Evolutionary conservation across 2,329 filamentous ascomycete genomes (phyloP).

Genomic region (Talaromyces funiculosus): DNA sequence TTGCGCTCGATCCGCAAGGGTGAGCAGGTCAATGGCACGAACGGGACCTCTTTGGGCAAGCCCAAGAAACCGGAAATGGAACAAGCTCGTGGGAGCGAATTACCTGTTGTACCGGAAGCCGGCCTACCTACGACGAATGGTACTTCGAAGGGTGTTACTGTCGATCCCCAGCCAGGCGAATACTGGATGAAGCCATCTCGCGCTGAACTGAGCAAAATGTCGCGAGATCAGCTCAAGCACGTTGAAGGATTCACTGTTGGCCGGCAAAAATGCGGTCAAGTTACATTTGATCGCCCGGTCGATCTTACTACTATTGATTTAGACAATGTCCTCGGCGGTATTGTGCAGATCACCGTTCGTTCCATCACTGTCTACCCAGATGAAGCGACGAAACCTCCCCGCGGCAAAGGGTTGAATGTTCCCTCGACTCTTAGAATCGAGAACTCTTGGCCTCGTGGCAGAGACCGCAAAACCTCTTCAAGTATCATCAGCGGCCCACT

Average conservation of each 20-base stretch:
- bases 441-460: constrained; percentile 82
- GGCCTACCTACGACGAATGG: constrained; percentile 33
- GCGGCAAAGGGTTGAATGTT: constrained; percentile 86
- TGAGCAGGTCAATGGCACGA: constrained; percentile 42
- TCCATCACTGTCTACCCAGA: constrained; percentile 83
- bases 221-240: constrained; percentile 68
- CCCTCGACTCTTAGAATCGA: constrained; percentile 81
- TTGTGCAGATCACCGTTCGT: constrained; percentile 71
- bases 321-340: constrained; percentile 69
- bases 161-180: constrained; percentile 58
- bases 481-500: constrained; percentile 58
- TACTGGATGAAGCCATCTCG: constrained; percentile 83
- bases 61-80: constrained; percentile 57
- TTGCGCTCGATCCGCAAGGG: constrained; percentile 51
- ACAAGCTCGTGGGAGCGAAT: constrained; percentile 66
- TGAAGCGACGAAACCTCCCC: constrained; percentile 68
- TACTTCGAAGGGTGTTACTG: constrained; percentile 26
- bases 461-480: constrained; percentile 52
- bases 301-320: constrained; percentile 75
- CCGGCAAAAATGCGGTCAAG: constrained; percentile 71
- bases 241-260: constrained; percentile 75
- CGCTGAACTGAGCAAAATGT: constrained; percentile 72
- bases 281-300: constrained; percentile 74
- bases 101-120: constrained; percentile 69
- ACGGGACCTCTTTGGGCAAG: constrained; percentile 30